These are phyloP conservation scores for Phytophthora agathidicida DNA, from an alignment of 352 stramenopile species.

Conservation along the genomic window DNA sequence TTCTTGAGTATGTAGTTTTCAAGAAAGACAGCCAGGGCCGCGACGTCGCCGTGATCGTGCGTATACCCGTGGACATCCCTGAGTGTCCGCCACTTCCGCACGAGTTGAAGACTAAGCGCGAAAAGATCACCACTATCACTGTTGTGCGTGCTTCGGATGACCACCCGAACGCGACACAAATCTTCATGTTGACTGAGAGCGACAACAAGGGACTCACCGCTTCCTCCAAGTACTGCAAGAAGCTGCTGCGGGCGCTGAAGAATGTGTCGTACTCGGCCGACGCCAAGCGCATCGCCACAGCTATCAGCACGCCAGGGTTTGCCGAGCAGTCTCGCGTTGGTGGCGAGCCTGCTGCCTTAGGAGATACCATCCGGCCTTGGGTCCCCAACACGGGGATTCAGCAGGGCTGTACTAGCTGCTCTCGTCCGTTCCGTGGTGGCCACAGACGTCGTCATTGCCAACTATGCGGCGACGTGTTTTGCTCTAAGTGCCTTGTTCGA, in stretches of 20 bases:
- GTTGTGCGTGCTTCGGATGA: constrained; percentile 54
- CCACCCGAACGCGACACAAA: constrained; percentile 40
- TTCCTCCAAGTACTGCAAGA: constrained; percentile 52
- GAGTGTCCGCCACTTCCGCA: constrained; percentile 57
- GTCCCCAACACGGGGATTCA: constrained; percentile 51
- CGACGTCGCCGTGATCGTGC: constrained; percentile 67
- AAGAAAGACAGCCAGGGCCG: constrained; percentile 59
- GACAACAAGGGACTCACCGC: constrained; percentile 54
- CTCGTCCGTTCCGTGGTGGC: constrained; percentile 56
- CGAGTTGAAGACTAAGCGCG: constrained; percentile 64
- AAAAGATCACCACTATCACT: constrained; percentile 54
- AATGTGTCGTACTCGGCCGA: constrained; percentile 59
- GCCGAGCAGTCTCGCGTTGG: constrained; percentile 38
- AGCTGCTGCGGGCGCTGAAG: constrained; percentile 56
- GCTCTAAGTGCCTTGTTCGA: constrained; percentile 70
- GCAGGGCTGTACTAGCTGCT: constrained; percentile 62
- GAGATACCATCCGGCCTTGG: constrained; percentile 58
- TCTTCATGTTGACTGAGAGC: constrained; percentile 63
- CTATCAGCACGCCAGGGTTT: constrained; percentile 41
- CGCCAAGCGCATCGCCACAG: constrained; percentile 62
- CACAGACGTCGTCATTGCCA: constrained; percentile 74
- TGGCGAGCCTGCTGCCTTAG: constrained; percentile 28
- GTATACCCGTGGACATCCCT: constrained; percentile 60
- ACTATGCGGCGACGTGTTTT: constrained; percentile 78
- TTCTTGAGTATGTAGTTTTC: constrained; percentile 77